Evolutionary conservation across 2,329 filamentous ascomycete species (phyloP), one percentile per base, ranked within the genome.

Genomic region (Leptographium procerum): DNA sequence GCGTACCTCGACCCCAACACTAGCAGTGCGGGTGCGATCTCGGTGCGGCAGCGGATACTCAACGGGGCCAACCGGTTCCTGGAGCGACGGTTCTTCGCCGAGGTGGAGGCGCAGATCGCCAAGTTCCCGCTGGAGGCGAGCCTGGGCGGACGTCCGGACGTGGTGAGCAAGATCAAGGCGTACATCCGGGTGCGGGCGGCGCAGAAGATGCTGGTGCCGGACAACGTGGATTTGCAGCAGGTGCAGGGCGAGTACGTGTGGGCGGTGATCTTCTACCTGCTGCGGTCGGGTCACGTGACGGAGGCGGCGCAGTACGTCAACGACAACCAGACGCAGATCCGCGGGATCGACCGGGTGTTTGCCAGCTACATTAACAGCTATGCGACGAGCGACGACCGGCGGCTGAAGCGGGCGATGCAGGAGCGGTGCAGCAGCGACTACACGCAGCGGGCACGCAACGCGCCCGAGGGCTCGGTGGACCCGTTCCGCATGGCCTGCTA

Each of bases 401-500:
- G 89, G 60, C 78, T 99, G 31, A 85, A 85, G 63, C 81, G 85
- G 48, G 87, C 91, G 62, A 74, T 95, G 59, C 88, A 95, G 66
- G 88, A 91, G 64, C 88, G 89, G 62, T 95, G 95, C 72, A 88
- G 88, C 65, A 89, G 88, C 62, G 91, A 96, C 68, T 96, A 95
- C 71, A 87, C 87, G 56, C 89, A 95, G 69, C 86, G 91, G 52
- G 82, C 86, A 29, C 86, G 89, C 63, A 89, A 95, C 66, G 89
- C 89, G 0, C 88, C 89, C 0, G 89, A 94, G 60, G 87, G 91
- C 68, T 88, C 89, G 1, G 85, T 95, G 63, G 94, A 99, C 69
- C 94, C 94, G 29, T 99, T 95, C 75, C 86, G 91, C 57, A 91
- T 96, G 84, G 91, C 92, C 53, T 96, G 94, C 71, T 97, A 97